Evolutionary conservation across 495 filamentous ascomycete species (phyloP).

Genomic region (Podospora anserina): DNA sequence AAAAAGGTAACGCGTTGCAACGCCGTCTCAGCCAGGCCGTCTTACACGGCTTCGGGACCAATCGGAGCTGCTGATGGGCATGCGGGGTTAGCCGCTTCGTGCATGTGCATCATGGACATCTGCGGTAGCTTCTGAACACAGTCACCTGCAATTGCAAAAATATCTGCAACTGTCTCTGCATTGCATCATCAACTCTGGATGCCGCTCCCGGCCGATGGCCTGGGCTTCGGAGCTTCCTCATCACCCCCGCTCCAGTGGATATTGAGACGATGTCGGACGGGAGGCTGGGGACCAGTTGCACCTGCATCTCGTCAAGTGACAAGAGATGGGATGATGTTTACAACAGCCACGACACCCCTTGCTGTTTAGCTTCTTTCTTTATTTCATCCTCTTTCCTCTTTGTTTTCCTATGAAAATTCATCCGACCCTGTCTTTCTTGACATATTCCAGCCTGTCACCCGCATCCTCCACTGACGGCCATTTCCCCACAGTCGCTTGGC

Average conservation of each 20-base stretch:
- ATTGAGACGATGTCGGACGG: neutral
- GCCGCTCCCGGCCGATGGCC: conserved; percentile 2
- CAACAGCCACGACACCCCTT: neutral
- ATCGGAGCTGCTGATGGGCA: neutral
- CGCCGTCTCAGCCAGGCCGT: neutral
- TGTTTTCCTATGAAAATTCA: neutral
- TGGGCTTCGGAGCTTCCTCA: neutral
- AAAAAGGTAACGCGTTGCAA: neutral
- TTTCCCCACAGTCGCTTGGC: conserved; percentile 6
- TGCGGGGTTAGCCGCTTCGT: neutral
- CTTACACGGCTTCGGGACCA: neutral
- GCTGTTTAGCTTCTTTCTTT: neutral
- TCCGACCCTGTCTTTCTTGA: neutral
- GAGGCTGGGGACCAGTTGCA: conserved; percentile 2
- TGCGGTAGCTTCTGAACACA: neutral
- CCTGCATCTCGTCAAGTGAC: conserved; percentile 9
- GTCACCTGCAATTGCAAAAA: neutral
- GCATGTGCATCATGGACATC: neutral
- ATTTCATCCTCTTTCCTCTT: neutral
- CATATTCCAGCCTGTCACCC: neutral
- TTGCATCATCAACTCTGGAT: conserved; percentile 9
- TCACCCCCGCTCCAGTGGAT: neutral
- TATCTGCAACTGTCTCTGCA: neutral
- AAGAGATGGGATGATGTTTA: neutral
- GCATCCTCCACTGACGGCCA: neutral